These are phyloP conservation scores for Vaccinium myrtillus DNA, from an alignment of 148 eudicot species.

Conservation along the genomic window DNA sequence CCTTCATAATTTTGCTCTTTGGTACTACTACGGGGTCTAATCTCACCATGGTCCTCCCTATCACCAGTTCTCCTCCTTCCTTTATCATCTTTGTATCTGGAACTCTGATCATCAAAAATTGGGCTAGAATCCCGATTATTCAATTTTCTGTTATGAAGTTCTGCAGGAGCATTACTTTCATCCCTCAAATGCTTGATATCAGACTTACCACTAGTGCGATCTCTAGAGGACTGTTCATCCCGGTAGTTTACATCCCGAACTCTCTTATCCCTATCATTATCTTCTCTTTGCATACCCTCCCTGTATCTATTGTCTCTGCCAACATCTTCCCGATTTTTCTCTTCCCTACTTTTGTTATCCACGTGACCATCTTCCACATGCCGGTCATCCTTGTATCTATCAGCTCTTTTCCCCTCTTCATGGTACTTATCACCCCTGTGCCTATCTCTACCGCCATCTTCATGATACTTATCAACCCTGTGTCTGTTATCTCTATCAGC, in stretches of 20 bases:
- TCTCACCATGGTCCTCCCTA: conserved; percentile 57
- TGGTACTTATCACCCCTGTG: conserved; percentile 19
- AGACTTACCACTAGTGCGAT: conserved; percentile 46
- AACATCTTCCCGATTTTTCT: conserved; percentile 29
- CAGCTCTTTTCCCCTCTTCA: conserved; percentile 16
- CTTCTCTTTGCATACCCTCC: conserved; percentile 51
- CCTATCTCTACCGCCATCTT: conserved; percentile 10
- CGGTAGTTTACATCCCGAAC: conserved; percentile 35
- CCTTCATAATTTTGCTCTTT: conserved; percentile 38
- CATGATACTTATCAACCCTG: conserved; percentile 15
- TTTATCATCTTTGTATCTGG: conserved; percentile 70
- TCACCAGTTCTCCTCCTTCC: conserved; percentile 60
- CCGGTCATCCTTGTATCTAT: conserved; percentile 18
- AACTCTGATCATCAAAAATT: conserved; percentile 48
- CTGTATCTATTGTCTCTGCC: conserved; percentile 45
- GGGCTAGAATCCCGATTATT: conserved; percentile 59
- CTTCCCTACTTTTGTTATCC: conserved; percentile 34
- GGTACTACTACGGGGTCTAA: conserved; percentile 46
- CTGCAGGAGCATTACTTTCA: conserved; percentile 56
- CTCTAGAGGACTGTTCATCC: conserved; percentile 52
- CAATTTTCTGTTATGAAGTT: conserved; percentile 48
- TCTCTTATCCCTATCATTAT: conserved; percentile 39
- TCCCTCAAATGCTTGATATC: conserved; percentile 60
- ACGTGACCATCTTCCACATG: conserved; percentile 27
- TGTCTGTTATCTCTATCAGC: conserved; percentile 22